These are phyloP conservation scores for Dioszegia hungarica DNA, from an alignment of 768 basidiomycete genomes.

Conservation along the genomic window DNA sequence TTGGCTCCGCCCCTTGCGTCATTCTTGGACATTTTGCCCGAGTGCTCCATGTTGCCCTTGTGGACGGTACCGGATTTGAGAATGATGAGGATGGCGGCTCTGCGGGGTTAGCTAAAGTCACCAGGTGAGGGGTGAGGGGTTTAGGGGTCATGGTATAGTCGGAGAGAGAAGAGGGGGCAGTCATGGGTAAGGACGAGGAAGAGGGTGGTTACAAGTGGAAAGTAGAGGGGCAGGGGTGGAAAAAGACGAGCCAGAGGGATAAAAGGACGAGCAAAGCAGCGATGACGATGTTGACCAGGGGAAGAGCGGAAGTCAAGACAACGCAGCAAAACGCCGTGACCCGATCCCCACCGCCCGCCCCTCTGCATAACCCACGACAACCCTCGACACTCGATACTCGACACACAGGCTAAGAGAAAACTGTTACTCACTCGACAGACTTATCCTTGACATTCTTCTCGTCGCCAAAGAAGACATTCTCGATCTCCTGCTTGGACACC, in stretches of 20 bases:
- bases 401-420: no score
- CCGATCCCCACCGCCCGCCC: no score
- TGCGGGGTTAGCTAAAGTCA: conserved; percentile 1
- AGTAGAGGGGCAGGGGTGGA: neutral
- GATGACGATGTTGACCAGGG: no score
- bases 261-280: no score
- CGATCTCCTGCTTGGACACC: conserved; percentile 40
- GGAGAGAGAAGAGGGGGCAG: neutral
- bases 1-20: conserved; percentile 21
- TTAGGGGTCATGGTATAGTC: no score
- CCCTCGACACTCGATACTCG: no score
- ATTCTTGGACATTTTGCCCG: conserved; percentile 32
- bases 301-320: no score
- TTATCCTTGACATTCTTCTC: conserved; percentile 42
- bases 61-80: conserved; percentile 33
- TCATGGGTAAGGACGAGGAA: neutral
- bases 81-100: conserved; percentile 41
- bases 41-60: conserved; percentile 24
- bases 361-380: no score
- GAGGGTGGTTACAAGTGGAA: no score
- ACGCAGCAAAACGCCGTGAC: no score
- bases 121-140: no score
- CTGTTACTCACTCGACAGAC: conserved; percentile 44
- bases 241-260: no score
- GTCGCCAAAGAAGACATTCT: conserved; percentile 42